Evolutionary conservation across 2,329 filamentous ascomycete genomes (phyloP), one percentile per base, ranked within the genome.

Genomic region (Calonectria honghensis): DNA sequence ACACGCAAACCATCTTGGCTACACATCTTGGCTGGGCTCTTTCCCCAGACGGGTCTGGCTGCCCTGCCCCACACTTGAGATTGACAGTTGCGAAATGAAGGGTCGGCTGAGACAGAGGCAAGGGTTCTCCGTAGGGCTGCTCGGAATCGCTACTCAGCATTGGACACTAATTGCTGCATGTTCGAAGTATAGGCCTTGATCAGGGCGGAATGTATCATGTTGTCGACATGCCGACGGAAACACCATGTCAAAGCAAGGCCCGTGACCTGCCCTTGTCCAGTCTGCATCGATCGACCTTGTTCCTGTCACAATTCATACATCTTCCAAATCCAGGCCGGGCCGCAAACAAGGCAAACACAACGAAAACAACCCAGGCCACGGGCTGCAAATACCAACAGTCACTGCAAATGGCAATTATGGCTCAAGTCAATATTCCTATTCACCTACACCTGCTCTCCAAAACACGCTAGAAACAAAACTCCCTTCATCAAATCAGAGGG

Each of bases 341-440:
- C 6, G 6, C 35, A 39, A 41, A 20, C 37, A 45, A 45, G 18
- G 18, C 41, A 45, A 45, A 20, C 6, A 9, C 41, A 6, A 63
- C 20, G 35, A 24, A 63, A 63, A n/a, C 57, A 57, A 7, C 35
- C 10, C 13, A n/a, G 57, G 57, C n/a, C 6, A 29, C 29, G 35
- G 13, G 35, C 35, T 13, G 6, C 29, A 63, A 41, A 41, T 3
- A 37, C 31, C 35, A 39, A n/a, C 24, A 39, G n/a, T 41, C 35
- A 63, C 57, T 20, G 16, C 35, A 63, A 39, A 24, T 63, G 57
- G 57, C 57, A 63, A 41, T 9, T 41, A 35, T 65, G 41, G 61
- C 41, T 48, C 50, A 52, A 32, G 13, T 48, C 32, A 45, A 45
- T 75, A 70, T 75, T 81, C 72, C 75, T 76, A 80, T 81, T 81